These are phyloP conservation scores for Starmera dryadoides DNA, from an alignment of 805 yeast genomes.

Conservation along the genomic window DNA sequence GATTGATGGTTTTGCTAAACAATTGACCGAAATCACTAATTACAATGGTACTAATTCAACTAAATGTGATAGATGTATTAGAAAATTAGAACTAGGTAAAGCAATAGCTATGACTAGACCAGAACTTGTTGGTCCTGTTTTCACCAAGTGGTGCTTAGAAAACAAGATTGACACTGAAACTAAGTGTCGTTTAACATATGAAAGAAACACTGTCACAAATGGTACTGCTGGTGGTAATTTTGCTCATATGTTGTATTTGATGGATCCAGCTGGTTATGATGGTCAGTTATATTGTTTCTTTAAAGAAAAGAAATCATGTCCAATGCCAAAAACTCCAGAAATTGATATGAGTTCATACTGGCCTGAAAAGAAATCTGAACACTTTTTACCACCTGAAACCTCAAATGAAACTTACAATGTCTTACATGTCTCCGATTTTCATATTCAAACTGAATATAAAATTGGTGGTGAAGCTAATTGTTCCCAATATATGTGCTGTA, in stretches of 20 bases:
- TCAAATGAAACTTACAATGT: constrained; percentile 47
- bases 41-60: constrained; percentile 10
- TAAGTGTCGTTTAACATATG: constrained; percentile 26
- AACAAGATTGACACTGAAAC: constrained; percentile 17
- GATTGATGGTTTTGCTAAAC: neutral
- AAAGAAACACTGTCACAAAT: constrained; percentile 30
- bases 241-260: constrained; percentile 39
- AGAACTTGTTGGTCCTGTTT: constrained; percentile 32
- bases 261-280: constrained; percentile 46
- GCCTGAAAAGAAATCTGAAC: constrained; percentile 35
- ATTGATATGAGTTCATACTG: constrained; percentile 36
- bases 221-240: constrained; percentile 38
- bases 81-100: constrained; percentile 29
- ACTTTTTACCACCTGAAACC: constrained; percentile 36
- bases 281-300: constrained; percentile 58
- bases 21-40: neutral
- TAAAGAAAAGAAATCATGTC: constrained; percentile 40
- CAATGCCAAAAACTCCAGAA: constrained; percentile 45
- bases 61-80: constrained; percentile 28
- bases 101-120: constrained; percentile 30
- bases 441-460: constrained; percentile 46
- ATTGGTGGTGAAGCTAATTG: constrained; percentile 56
- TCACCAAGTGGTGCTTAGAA: constrained; percentile 36
- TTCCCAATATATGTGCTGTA: constrained; percentile 52
- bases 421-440: constrained; percentile 62